Evolutionary conservation across 2,329 filamentous ascomycete genomes (phyloP), one percentile per base, ranked within the genome.

Genomic region (Ilyonectria destructans): DNA sequence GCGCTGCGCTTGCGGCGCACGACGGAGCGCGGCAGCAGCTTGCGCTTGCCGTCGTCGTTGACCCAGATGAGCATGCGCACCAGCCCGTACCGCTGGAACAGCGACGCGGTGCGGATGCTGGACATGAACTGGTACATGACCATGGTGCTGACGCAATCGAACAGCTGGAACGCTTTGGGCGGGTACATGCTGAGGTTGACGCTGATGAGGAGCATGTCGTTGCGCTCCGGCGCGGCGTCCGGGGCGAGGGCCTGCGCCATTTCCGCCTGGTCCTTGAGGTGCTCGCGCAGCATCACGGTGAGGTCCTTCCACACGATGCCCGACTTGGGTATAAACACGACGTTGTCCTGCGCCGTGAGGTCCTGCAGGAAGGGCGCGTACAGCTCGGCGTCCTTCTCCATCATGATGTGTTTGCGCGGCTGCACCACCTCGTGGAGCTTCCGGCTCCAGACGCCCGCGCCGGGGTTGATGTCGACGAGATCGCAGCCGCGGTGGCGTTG

Each of bases 381-480:
- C 4, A 87, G 75, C 0, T 84, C 80, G 2, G 81, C 79, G 37
- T 93, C 88, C 3, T 91, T 90, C 76, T 98, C 95, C 80, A 98
- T 86, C 48, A 99, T 85, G 51, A 98, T 83, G 82, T 99, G 96
- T 6, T 89, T 91, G 65, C 94, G 90, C 5, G 96, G 96, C 75
- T 94, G 83, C 8, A 99, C 85, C 52, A 88, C 83, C 0, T 93
- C 86, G 77, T 97, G 90, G 1, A 98, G 84, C 75, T 92, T 93
- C 31, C 85, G 84, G 37, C 95, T 97, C 89, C 92, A 96, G 2
- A 97, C 61, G 9, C 95, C 94, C 1, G 84, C 83, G 15, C 95
- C 95, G 0, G 96, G 96, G 79, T 95, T 94, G 63, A 97, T 84
- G 77, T 98, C 96, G 74, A 99, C 84, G 51, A 98, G 87, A 75